Evolutionary conservation across 2,329 filamentous ascomycete genomes (phyloP).

Genomic region (Colletotrichum tabaci): DNA sequence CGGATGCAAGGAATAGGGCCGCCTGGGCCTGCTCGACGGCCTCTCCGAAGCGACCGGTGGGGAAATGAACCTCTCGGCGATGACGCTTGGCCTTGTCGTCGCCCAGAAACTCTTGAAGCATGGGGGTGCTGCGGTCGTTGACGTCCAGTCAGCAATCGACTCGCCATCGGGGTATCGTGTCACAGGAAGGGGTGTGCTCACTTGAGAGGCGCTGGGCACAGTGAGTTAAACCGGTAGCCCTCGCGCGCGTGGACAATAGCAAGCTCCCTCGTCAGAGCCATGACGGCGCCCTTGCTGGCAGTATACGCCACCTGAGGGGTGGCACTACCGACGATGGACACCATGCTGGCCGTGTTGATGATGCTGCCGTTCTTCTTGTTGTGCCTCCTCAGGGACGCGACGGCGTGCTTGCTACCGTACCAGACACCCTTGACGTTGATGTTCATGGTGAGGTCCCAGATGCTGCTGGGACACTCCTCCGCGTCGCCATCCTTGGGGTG

Average conservation of each 20-base stretch:
- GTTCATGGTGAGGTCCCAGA: constrained; percentile 93
- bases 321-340: constrained; percentile 88
- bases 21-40: constrained; percentile 94
- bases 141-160: too few species aligned
- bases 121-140: constrained; percentile 70
- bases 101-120: constrained; percentile 94
- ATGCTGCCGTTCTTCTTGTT: constrained; percentile 85
- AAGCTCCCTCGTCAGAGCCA: constrained; percentile 90
- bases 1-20: constrained; percentile 88
- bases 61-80: constrained; percentile 91
- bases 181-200: too few species aligned
- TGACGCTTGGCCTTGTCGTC: constrained; percentile 86
- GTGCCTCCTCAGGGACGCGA: constrained; percentile 84
- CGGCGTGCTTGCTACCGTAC: constrained; percentile 94
- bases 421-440: constrained; percentile 99
- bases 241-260: constrained; percentile 94
- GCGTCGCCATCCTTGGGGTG: constrained; percentile 86
- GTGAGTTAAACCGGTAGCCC: constrained; percentile 88
- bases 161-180: too few species aligned
- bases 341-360: constrained; percentile 93
- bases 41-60: constrained; percentile 89
- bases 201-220: constrained; percentile 93
- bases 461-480: constrained; percentile 86
- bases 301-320: constrained; percentile 95
- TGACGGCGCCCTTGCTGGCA: constrained; percentile 91